A percentile compares a stretch with the other conserved stretches of the same genome.
Conservation (phyloP, 306 rosid genomes). For the Betula pendula region DNA sequence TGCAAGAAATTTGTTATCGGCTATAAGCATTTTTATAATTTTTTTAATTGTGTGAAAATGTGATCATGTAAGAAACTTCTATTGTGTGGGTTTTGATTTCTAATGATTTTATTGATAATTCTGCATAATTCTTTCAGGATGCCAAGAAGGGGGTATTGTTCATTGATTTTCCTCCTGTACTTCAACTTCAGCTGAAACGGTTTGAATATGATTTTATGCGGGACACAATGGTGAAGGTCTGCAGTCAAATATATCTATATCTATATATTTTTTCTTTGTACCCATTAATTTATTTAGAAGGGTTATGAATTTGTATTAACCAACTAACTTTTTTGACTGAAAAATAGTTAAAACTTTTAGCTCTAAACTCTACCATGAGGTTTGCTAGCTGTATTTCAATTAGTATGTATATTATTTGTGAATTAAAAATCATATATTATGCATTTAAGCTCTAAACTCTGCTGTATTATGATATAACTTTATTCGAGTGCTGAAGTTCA, state of each 20-base stretch:
- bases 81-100: constrained; percentile 12
- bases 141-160: constrained; percentile 96
- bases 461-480: background rate
- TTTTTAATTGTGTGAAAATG: constrained; percentile 2
- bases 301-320: too few relatives aligned
- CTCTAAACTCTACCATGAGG: background rate
- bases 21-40: background rate
- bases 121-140: constrained; percentile 59
- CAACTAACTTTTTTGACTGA: background rate
- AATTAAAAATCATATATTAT: background rate
- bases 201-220: constrained; percentile 97
- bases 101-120: constrained; percentile 18
- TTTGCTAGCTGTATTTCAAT: background rate
- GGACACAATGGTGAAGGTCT: constrained; percentile 98
- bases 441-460: constrained; percentile 1
- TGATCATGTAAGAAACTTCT: constrained; percentile 1
- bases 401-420: background rate
- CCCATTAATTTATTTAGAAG: constrained; percentile 12
- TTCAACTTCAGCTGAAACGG: constrained; percentile 96
- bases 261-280: background rate
- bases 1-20: background rate
- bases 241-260: constrained; percentile 23
- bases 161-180: constrained; percentile 96
- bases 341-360: background rate
- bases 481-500: background rate